Evolutionary conservation across 2,329 filamentous ascomycete species (phyloP).

Genomic region (Aspergillus cejpii): DNA sequence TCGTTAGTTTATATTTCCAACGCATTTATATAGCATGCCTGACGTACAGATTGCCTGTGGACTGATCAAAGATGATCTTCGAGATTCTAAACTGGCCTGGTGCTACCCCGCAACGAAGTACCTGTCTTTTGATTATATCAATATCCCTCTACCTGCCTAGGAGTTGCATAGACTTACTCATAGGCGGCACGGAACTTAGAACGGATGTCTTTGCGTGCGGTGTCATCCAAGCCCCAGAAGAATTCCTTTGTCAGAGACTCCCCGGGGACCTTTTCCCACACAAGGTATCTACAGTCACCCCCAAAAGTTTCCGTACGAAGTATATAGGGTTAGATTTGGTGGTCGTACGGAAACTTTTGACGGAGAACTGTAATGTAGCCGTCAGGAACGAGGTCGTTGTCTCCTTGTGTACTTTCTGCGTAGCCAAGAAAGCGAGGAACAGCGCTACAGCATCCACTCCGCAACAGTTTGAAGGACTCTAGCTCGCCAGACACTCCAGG

Average conservation of each 20-base stretch:
- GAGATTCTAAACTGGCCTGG: slow-evolving; percentile 9
- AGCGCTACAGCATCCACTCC: slow-evolving; percentile 10
- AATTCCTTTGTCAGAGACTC: slow-evolving; percentile 12
- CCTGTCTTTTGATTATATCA: slow-evolving; percentile 11
- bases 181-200: slow-evolving; percentile 13
- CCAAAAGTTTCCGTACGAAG: too few species aligned
- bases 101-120: slow-evolving; percentile 11
- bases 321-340: too few species aligned
- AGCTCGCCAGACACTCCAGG: slow-evolving; percentile 13
- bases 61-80: slow-evolving; percentile 17
- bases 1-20: slow-evolving; percentile 9
- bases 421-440: slow-evolving; percentile 16
- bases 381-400: slow-evolving; percentile 12
- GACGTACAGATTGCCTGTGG: slow-evolving; percentile 13
- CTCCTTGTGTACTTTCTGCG: slow-evolving; percentile 10
- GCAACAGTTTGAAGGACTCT: slow-evolving; percentile 9
- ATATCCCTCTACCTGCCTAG: not conserved
- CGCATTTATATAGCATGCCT: slow-evolving; percentile 4
- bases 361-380: slow-evolving; percentile 15
- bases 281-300: too few species aligned
- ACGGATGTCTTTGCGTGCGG: slow-evolving; percentile 12
- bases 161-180: slow-evolving; percentile 14
- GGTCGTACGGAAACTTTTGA: too few species aligned
- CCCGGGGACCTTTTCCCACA: slow-evolving; percentile 16
- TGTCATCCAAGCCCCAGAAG: slow-evolving; percentile 14